phyloP scores from a whole-genome alignment of 805 yeast genomes.

The Schwanniomyces polymorphus region DNA sequence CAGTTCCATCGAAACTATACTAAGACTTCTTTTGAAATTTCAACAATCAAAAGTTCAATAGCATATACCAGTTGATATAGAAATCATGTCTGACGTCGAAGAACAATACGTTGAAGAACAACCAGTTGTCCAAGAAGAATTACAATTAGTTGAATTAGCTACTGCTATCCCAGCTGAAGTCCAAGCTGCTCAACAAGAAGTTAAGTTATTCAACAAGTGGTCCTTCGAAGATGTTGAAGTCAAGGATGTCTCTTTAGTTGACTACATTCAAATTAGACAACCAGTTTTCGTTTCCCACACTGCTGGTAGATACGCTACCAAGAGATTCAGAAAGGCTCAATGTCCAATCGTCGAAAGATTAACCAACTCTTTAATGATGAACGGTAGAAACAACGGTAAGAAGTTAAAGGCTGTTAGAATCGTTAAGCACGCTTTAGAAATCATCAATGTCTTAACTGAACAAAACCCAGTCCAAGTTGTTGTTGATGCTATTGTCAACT shows the following conservation, averaged over 20 bases:
- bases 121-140: constrained; percentile 84
- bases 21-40: background rate
- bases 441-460: constrained; percentile 95
- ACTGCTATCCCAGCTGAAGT: constrained; percentile 96
- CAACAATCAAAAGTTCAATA: background rate
- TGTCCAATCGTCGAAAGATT: constrained; percentile 99
- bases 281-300: constrained; percentile 99
- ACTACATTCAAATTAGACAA: constrained; percentile 96
- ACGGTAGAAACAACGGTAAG: constrained; percentile 99
- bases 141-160: constrained; percentile 82
- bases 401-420: constrained; percentile 99
- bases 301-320: constrained; percentile 99
- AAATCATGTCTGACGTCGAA: constrained; percentile 84
- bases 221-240: constrained; percentile 96
- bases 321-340: constrained; percentile 99
- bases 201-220: constrained; percentile 99
- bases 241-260: constrained; percentile 96
- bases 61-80: background rate
- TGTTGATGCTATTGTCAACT: constrained; percentile 99
- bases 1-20: background rate
- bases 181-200: constrained; percentile 92
- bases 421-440: constrained; percentile 98
- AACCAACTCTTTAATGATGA: constrained; percentile 99
- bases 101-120: constrained; percentile 56
- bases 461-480: constrained; percentile 99